phyloP scores from a whole-genome alignment of 371 early-diverging fungal species.

The Synchytrium microbalum region DNA sequence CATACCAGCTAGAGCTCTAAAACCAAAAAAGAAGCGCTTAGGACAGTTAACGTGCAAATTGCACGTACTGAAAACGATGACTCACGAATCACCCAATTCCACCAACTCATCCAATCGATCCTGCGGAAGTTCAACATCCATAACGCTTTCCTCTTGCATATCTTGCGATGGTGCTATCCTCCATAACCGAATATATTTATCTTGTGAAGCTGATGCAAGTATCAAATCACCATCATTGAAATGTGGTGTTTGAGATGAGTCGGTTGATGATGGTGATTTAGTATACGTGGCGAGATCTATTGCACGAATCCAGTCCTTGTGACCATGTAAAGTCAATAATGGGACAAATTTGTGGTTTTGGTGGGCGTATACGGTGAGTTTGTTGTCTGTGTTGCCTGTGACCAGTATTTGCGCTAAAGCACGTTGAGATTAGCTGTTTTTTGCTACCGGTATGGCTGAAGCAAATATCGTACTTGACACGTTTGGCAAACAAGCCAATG shows the following conservation, averaged over 20 bases:
- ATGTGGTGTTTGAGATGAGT: slow-evolving; percentile 29
- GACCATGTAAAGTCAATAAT: slow-evolving; percentile 66
- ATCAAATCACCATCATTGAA: slow-evolving; percentile 68
- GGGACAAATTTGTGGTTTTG: slow-evolving; percentile 45
- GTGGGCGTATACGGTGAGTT: slow-evolving; percentile 54
- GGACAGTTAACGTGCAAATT: background rate
- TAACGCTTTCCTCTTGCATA: background rate
- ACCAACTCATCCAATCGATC: background rate
- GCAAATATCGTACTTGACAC: slow-evolving; percentile 33
- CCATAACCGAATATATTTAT: slow-evolving; percentile 89
- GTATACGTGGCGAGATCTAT: slow-evolving; percentile 66
- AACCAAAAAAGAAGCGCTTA: background rate
- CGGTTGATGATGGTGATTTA: slow-evolving; percentile 1
- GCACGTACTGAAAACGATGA: background rate
- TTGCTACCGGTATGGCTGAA: no score
- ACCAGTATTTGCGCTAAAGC: slow-evolving; percentile 55
- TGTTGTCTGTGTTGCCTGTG: slow-evolving; percentile 66
- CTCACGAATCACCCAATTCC: background rate
- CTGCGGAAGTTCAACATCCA: background rate
- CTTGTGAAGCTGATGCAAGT: slow-evolving; percentile 85
- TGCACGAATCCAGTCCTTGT: slow-evolving; percentile 88
- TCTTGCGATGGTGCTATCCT: slow-evolving; percentile 42
- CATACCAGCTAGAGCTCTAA: slow-evolving; percentile 18
- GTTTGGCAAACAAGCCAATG: slow-evolving; percentile 61
- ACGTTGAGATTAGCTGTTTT: background rate